These are phyloP conservation scores for Saturnispora serradocipensis DNA, from an alignment of 805 yeast genomes.

Conservation along the genomic window DNA sequence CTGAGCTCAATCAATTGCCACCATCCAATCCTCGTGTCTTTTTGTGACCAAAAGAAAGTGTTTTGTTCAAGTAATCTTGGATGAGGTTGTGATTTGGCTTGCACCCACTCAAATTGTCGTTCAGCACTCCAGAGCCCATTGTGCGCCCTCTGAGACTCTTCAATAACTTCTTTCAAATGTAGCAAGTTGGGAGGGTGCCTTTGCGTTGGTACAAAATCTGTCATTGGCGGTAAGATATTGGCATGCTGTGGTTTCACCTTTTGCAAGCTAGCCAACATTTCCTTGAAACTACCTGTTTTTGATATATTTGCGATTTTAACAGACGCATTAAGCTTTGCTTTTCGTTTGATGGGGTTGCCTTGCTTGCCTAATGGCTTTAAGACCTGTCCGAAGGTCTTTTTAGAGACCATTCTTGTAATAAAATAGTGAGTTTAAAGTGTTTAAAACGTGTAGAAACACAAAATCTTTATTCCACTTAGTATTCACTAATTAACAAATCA, in stretches of 20 bases:
- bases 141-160: background rate
- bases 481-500: too few relatives aligned
- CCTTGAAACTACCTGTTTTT: background rate
- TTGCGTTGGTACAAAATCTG: background rate
- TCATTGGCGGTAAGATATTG: background rate
- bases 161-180: slow-evolving; percentile 5
- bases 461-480: background rate
- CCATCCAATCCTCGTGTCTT: background rate
- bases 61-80: background rate
- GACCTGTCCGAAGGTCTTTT: slow-evolving; percentile 3
- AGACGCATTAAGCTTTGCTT: background rate
- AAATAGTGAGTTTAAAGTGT: background rate
- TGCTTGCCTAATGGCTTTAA: background rate
- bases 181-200: slow-evolving; percentile 3
- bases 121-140: background rate
- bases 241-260: slow-evolving; percentile 2
- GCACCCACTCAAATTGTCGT: slow-evolving; percentile 8
- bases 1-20: background rate
- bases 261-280: background rate
- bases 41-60: slow-evolving; percentile 6
- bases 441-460: background rate
- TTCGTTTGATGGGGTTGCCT: background rate
- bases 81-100: background rate
- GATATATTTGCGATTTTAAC: background rate
- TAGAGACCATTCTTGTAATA: background rate